These are phyloP conservation scores for Dendrocalamus sinicus DNA, from an alignment of 176 grass and related monocot genomes.

Conservation along the genomic window DNA sequence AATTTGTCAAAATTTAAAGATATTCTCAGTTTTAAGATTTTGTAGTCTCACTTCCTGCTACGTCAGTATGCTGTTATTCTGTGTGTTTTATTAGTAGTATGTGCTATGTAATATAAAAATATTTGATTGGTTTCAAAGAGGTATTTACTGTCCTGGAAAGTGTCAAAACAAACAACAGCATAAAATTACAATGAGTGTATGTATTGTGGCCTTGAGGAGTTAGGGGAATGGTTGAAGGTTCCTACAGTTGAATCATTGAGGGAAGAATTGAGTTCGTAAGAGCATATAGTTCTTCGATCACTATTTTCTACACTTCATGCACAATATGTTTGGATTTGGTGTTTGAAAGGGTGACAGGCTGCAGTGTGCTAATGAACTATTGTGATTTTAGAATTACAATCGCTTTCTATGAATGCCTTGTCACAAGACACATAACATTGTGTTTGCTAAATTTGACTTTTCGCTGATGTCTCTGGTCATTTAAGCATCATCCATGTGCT, in stretches of 20 bases:
- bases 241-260: slow-evolving; percentile 1
- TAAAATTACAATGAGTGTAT: neutral
- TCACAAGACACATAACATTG: neutral
- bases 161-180: neutral
- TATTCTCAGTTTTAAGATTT: neutral
- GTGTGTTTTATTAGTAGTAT: neutral
- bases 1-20: slow-evolving; percentile 23
- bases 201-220: neutral
- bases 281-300: neutral
- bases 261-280: slow-evolving; percentile 10
- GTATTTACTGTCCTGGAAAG: neutral
- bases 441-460: slow-evolving; percentile 17
- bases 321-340: slow-evolving; percentile 20
- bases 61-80: neutral
- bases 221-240: slow-evolving; percentile 14
- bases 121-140: neutral
- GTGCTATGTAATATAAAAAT: neutral
- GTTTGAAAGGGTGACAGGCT: slow-evolving; percentile 8
- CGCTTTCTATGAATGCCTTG: neutral
- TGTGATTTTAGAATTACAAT: slow-evolving; percentile 13
- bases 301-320: neutral
- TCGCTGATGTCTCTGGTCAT: neutral
- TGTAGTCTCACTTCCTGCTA: slow-evolving; percentile 1
- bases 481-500: neutral
- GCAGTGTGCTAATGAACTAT: neutral